These are phyloP conservation scores for Colletotrichum sp. DNA, from an alignment of 2,329 filamentous ascomycete genomes.

Conservation along the genomic window DNA sequence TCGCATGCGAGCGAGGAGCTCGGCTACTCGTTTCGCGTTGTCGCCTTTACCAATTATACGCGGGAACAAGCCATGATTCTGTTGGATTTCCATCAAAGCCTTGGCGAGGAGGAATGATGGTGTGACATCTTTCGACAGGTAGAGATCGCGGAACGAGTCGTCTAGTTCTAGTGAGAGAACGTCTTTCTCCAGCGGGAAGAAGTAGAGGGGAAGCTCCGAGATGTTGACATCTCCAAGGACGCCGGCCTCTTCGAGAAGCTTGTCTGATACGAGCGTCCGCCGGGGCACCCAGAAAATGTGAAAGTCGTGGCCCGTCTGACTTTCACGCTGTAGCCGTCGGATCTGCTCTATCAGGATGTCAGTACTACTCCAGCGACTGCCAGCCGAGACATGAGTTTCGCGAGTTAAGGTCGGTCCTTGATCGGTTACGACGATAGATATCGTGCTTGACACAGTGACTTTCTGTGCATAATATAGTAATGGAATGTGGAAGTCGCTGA, in stretches of 20 bases:
- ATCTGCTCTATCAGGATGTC: constrained; percentile 73
- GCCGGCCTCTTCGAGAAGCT: constrained; percentile 89
- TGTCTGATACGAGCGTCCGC: constrained; percentile 88
- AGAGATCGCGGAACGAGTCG: constrained; percentile 85
- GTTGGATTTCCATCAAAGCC: constrained; percentile 93
- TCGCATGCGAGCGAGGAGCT: constrained; percentile 88
- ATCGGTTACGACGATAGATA: background rate
- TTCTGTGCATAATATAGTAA: background rate
- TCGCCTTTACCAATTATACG: constrained; percentile 95
- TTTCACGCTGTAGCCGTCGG: constrained; percentile 85
- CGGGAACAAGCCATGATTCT: constrained; percentile 90
- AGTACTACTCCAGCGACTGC: constrained; percentile 40
- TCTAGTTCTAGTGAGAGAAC: constrained; percentile 90
- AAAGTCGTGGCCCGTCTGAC: constrained; percentile 91
- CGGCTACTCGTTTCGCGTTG: constrained; percentile 86
- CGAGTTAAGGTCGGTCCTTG: background rate
- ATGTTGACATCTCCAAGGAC: constrained; percentile 93
- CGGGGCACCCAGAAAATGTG: constrained; percentile 96
- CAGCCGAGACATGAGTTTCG: constrained; percentile 13
- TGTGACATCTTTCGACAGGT: constrained; percentile 88
- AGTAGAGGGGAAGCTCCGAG: constrained; percentile 84
- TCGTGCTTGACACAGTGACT: background rate
- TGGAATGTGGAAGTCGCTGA: constrained; percentile 51
- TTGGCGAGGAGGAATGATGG: constrained; percentile 88
- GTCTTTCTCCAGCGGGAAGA: constrained; percentile 91